Evolutionary conservation across 352 stramenopile genomes (phyloP).

Genomic region (Phytopythium sindhum): DNA sequence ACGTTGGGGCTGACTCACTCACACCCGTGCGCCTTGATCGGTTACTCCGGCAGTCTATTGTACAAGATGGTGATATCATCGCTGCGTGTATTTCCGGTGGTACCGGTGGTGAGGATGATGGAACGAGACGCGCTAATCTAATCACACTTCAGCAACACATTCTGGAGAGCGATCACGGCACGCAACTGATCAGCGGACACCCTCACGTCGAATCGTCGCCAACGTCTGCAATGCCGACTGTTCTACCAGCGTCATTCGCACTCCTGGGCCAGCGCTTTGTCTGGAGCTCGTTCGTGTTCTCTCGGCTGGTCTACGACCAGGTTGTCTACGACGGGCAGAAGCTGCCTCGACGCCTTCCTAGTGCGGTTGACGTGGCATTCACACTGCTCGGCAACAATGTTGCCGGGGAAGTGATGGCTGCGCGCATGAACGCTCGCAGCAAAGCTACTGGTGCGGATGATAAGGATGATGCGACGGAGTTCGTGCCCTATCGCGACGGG

Average conservation of each 20-base stretch:
- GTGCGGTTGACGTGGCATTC: constrained; percentile 21
- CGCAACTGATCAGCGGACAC: constrained; percentile 16
- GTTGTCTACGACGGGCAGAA: constrained; percentile 11
- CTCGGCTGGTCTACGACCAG: constrained; percentile 21
- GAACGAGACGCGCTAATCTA: neutral
- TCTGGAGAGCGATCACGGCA: constrained; percentile 8
- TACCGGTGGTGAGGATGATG: neutral
- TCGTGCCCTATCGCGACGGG: constrained; percentile 10
- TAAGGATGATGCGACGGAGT: neutral
- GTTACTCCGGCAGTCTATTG: neutral
- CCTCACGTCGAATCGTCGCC: constrained; percentile 6
- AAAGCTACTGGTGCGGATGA: neutral
- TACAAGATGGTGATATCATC: neutral
- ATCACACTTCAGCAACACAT: constrained; percentile 12
- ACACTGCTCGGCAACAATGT: constrained; percentile 17
- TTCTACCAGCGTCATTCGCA: constrained; percentile 12
- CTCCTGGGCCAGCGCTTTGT: constrained; percentile 19
- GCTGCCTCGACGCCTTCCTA: constrained; percentile 17
- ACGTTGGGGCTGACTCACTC: constrained; percentile 15
- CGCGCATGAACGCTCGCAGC: constrained; percentile 9
- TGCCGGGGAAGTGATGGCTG: constrained; percentile 9
- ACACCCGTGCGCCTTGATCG: constrained; percentile 6
- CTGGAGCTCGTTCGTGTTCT: constrained; percentile 26
- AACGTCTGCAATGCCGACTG: neutral
- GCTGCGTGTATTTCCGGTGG: neutral